These are phyloP conservation scores for Lactarius tabidus DNA, from an alignment of 768 basidiomycete genomes.

Conservation along the genomic window DNA sequence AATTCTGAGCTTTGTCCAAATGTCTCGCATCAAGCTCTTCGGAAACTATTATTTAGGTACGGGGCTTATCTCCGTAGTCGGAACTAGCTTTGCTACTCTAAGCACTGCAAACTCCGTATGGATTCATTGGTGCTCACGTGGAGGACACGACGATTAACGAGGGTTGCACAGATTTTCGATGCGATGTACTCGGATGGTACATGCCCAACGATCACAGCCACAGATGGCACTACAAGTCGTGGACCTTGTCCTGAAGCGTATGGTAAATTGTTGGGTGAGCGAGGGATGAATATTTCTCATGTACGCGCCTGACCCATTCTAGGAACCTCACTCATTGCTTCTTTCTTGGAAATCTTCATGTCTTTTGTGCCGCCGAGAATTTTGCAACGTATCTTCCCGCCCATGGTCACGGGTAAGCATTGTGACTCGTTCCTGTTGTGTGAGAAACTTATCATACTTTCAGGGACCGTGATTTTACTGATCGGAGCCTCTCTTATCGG, in stretches of 20 bases:
- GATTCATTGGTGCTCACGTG: not conserved
- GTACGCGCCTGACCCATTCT: not conserved
- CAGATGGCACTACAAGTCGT: slow-evolving; percentile 57
- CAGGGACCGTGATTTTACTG: slow-evolving; percentile 74
- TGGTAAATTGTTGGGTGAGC: slow-evolving; percentile 66
- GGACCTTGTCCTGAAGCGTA: slow-evolving; percentile 75
- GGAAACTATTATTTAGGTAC: slow-evolving; percentile 68
- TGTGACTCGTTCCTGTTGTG: not conserved
- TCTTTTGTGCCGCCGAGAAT: slow-evolving; percentile 66
- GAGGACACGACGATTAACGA: not conserved
- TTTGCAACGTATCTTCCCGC: slow-evolving; percentile 69
- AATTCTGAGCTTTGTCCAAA: slow-evolving; percentile 72
- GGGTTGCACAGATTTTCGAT: slow-evolving; percentile 54
- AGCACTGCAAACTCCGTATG: slow-evolving; percentile 66
- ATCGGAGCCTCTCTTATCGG: slow-evolving; percentile 79
- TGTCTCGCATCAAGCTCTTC: slow-evolving; percentile 63
- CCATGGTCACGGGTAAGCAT: slow-evolving; percentile 62
- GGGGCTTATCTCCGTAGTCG: slow-evolving; percentile 78
- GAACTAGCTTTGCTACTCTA: slow-evolving; percentile 75
- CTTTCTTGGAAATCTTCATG: slow-evolving; percentile 75
- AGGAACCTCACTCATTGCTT: slow-evolving; percentile 76
- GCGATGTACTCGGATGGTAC: slow-evolving; percentile 77
- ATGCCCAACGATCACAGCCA: slow-evolving; percentile 54
- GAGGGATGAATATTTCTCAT: not conserved
- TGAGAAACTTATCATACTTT: not conserved